Evolutionary conservation across 495 filamentous ascomycete species (phyloP), one percentile per base, ranked within the genome.

Genomic region (Penicillium herquei): DNA sequence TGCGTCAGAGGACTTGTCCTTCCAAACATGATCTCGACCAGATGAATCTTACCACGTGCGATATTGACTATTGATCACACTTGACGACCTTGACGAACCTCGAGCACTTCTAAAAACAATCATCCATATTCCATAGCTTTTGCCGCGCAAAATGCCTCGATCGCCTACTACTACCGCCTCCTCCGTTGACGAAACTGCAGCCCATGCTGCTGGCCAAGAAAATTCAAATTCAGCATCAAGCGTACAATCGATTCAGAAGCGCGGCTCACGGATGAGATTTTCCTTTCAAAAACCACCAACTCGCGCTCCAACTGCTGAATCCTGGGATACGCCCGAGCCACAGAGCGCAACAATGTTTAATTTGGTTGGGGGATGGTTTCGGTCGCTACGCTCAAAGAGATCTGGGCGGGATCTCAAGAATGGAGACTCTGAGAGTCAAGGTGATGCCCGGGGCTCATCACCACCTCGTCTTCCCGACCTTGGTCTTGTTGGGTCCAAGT

Each of bases 391-490:
- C 11, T 46, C 43, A 3, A 46, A 46, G 31, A 46, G 43, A 46
- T 26, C 21, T 26, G 21, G 21, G 4, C 1, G 21, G 21, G 21
- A 26, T 26, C 21, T 26, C 21, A 26, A 26, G 26, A 26, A 46
- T 32, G 21, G 43, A 46, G 3, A 30, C 39, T 10, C 41, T 10
- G 26, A 46, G 2, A 32, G 21, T 26, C 18, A 26, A 14, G 43
- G 14, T 26, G 43, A 26, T 7, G 8, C 12, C 13, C 43, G 43
- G 26, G 31, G 43, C 16, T 3, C 21, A 6, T 46, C 43, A 11
- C 43, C 43, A 31, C 43, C 43, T 46, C 43, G 43, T 21, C 43
- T 46, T 46, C 43, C 43, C 26, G 43, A 46, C 7, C 43, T 46
- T 21, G 43, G 43, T 46, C 43, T 46, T 26, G 43, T 31, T 32